Evolutionary conservation across 176 grass and related monocot genomes (phyloP).

Genomic region (Aegilops longissima): DNA sequence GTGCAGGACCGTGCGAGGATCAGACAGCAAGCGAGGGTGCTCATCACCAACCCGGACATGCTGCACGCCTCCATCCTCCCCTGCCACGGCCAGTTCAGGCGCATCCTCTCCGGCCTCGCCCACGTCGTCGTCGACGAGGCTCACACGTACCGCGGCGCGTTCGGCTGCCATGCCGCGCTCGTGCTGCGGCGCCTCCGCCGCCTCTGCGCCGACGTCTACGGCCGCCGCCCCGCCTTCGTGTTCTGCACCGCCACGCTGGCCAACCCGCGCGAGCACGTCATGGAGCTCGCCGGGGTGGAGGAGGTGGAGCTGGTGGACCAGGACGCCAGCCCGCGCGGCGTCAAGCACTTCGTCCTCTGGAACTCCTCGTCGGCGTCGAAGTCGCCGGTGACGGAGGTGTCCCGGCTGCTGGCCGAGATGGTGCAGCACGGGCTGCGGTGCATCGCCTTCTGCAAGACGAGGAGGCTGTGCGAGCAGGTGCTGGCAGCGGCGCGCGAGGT

Average conservation of each 20-base stretch:
- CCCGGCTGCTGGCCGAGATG: slow-evolving; percentile 70
- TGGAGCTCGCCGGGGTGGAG: slow-evolving; percentile 55
- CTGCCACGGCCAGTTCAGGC: slow-evolving; percentile 51
- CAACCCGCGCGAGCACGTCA: slow-evolving; percentile 65
- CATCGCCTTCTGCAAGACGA: slow-evolving; percentile 84
- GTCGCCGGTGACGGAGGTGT: slow-evolving; percentile 49
- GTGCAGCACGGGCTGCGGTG: slow-evolving; percentile 75
- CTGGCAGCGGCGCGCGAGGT: slow-evolving; percentile 18
- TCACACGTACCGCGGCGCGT: slow-evolving; percentile 75
- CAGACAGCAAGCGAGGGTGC: slow-evolving; percentile 44
- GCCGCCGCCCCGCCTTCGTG: slow-evolving; percentile 43
- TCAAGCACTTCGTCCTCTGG: slow-evolving; percentile 70
- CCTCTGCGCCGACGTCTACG: slow-evolving; percentile 58
- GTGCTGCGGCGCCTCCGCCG: slow-evolving; percentile 46
- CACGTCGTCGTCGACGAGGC: slow-evolving; percentile 75
- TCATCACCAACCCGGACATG: slow-evolving; percentile 74
- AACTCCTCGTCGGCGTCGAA: slow-evolving; percentile 40
- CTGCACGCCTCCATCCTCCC: slow-evolving; percentile 70
- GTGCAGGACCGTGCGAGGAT: slow-evolving; percentile 46
- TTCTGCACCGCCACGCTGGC: slow-evolving; percentile 74
- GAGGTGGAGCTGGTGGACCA: slow-evolving; percentile 46
- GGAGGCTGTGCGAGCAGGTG: slow-evolving; percentile 62
- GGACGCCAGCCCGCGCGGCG: slow-evolving; percentile 58
- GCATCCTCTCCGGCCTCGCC: slow-evolving; percentile 59
- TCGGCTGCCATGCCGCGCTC: slow-evolving; percentile 74